Evolutionary conservation across 805 yeast genomes (phyloP), one percentile per base, ranked within the genome.

Genomic region (Hermanozyma aechmeae): DNA sequence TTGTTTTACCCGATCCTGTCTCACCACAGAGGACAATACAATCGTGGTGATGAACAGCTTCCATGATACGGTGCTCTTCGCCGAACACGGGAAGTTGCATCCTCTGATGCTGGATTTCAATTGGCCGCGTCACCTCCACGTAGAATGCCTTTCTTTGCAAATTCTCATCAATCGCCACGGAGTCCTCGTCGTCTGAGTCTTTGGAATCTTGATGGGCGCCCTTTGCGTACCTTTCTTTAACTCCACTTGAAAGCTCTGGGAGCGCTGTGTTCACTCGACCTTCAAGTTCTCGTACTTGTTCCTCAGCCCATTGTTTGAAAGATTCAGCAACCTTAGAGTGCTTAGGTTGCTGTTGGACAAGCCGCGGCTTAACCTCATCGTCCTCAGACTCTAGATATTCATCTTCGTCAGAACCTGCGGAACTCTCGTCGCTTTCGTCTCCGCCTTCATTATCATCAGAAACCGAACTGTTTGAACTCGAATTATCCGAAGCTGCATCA

Each of bases 1-100:
- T 92, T 2, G 98, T 92, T 53, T 92, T 92, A 56, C 98, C 98
- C 3, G 96, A 86, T 44, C 98, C 98, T 1, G 98, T 92, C 45
- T 87, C 97, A 65, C 98, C 98, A 60, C 96, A 89, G 15, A 92
- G 68, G 10, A 92, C 79, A 0, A 87, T 76, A 35, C 89, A 80
- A 45, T 87, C 96, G 47, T 89, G 82, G 46, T 89, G 93, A 49
- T 82, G 83, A 28, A 92, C 72, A 1, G 96, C 95, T 51, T 92
- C 99, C 96, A 92, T 85, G 28, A 92, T 82, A 31, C 76, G 65
- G 50, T 84, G 95, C 47, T 92, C 99, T 52, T 85, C 95, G 5
- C 79, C 79, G 38, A 73, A 81, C 0, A 92, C 96, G 1, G 99
- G 99, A 13, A 92, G 60, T 29, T 75, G 68, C 56, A 76, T 61